Conservation (phyloP, 352 stramenopile species). For the Elongisporangium anandrum region DNA sequence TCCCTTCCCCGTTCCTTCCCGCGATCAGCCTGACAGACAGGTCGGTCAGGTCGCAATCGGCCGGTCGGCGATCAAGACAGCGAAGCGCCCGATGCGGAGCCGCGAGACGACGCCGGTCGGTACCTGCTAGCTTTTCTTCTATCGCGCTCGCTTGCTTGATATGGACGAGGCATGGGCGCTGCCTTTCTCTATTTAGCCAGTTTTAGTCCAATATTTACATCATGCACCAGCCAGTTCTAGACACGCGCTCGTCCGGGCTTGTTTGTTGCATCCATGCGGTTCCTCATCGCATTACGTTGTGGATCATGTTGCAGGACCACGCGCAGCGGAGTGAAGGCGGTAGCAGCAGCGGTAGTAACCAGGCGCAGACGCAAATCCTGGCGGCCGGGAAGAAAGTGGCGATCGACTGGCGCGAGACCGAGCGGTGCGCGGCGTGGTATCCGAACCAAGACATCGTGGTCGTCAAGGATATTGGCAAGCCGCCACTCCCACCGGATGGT, state of each 20-base stretch:
- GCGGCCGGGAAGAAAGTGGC: not conserved
- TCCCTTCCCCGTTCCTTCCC: not conserved
- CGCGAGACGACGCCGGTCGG: not conserved
- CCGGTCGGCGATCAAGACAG: not conserved
- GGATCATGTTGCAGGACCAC: not conserved
- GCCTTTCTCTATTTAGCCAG: not conserved
- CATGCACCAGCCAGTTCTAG: conserved; percentile 1
- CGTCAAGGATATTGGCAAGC: conserved; percentile 47
- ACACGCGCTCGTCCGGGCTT: not conserved
- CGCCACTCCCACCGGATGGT: conserved; percentile 54
- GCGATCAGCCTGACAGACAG: not conserved
- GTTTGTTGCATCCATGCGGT: not conserved
- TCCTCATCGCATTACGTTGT: not conserved
- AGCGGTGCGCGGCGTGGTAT: conserved; percentile 57
- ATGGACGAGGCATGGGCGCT: not conserved
- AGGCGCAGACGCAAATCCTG: not conserved
- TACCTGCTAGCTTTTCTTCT: not conserved
- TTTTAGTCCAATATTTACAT: conserved; percentile 1
- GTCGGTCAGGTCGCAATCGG: not conserved
- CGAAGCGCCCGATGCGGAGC: not conserved
- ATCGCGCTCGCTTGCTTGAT: no score
- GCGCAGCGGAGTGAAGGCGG: not conserved
- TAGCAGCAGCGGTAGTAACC: conserved; percentile 1
- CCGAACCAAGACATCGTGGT: conserved; percentile 47
- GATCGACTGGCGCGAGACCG: conserved; percentile 9